Evolutionary conservation across 2,329 filamentous ascomycete species (phyloP).

Genomic region (Trichoderma endophyticum): DNA sequence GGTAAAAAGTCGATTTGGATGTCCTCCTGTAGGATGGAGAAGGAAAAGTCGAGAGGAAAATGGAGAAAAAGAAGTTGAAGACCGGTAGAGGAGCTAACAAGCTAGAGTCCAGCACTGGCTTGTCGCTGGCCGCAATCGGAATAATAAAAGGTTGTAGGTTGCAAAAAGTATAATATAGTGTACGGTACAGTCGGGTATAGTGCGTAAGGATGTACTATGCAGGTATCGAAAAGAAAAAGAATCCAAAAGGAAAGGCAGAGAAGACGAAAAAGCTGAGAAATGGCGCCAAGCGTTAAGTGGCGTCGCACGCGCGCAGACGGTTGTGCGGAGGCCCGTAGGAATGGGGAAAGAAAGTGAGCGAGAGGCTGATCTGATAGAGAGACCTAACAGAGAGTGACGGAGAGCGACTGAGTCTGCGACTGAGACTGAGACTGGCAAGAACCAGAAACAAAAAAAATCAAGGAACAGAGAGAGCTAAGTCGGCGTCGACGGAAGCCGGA

Average conservation of each 20-base stretch:
- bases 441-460: slow-evolving; percentile 4
- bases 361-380: slow-evolving; percentile 12
- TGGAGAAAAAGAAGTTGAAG: neutral
- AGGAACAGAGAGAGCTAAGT: slow-evolving; percentile 9
- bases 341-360: neutral
- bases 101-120: slow-evolving; percentile 17
- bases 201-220: slow-evolving; percentile 2
- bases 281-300: slow-evolving; percentile 13
- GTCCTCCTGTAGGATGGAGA: neutral
- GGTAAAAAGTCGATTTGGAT: neutral
- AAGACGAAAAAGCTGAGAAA: slow-evolving; percentile 1
- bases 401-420: neutral
- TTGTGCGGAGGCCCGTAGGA: slow-evolving; percentile 1
- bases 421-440: neutral
- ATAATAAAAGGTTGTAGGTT: slow-evolving; percentile 8
- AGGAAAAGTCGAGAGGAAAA: neutral
- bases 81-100: slow-evolving; percentile 2
- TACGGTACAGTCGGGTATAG: neutral
- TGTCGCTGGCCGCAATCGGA: slow-evolving; percentile 15
- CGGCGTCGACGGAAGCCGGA: slow-evolving; percentile 14
- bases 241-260: slow-evolving; percentile 12
- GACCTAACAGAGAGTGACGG: slow-evolving; percentile 2
- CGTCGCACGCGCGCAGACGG: slow-evolving; percentile 9
- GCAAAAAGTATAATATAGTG: neutral
- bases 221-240: slow-evolving; percentile 13